Percentiles rank a stretch among this genome's conserved stretches.
These are phyloP conservation scores for Bromus sterilis DNA, from an alignment of 176 grass and related monocot genomes.

Conservation along the genomic window DNA sequence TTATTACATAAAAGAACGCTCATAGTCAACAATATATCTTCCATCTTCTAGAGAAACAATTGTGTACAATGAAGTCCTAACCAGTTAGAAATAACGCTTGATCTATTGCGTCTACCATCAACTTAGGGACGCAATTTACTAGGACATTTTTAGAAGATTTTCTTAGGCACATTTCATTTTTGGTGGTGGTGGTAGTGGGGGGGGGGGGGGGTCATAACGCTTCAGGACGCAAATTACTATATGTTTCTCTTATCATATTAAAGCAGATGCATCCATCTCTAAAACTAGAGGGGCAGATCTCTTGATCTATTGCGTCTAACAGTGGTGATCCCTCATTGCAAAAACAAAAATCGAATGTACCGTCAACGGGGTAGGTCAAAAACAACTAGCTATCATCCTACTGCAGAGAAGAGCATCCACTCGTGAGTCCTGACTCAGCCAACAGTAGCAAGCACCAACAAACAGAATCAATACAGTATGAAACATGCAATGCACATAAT, in stretches of 20 bases:
- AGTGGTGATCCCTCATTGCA: not conserved
- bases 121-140: no score
- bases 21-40: not conserved
- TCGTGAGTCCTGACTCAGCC: not conserved
- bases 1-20: not conserved
- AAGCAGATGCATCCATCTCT: not conserved
- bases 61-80: not conserved
- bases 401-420: not conserved
- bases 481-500: conserved; percentile 18
- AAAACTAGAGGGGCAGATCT: not conserved
- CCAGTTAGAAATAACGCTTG: no score
- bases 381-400: not conserved
- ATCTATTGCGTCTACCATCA: no score
- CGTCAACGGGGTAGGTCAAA: no score
- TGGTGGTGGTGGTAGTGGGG: no score
- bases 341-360: not conserved
- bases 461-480: not conserved
- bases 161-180: not conserved
- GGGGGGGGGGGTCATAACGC: not conserved
- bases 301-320: not conserved
- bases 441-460: conserved; percentile 1
- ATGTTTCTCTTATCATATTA: not conserved
- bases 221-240: not conserved
- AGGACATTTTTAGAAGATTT: not conserved
- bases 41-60: not conserved